Base-by-base conservation (phyloP, 768 basidiomycete species). In the Pleurotus tuber-regium region DNA sequence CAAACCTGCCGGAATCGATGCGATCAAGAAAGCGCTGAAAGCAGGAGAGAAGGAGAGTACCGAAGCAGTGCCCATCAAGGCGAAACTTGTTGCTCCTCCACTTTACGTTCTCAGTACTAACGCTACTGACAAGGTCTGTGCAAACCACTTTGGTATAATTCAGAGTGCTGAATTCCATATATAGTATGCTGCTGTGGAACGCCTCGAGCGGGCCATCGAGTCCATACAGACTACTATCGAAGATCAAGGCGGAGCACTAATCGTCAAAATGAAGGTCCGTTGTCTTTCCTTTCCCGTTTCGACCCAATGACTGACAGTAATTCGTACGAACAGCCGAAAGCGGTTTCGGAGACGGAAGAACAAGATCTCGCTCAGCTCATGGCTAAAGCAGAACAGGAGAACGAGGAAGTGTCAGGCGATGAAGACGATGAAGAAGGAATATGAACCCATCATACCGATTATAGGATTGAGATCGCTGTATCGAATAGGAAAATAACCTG, bases 261-360 rank as follows among this genome's bases (percentile, higher is more conserved):
- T 89, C 26, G 87, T 99, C 30, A 98, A 98, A 77, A 98, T 99
- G 95, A 95, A 92, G 84, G 94, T 90, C 54, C 39, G 71, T 26
- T 31, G 19, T 54, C 29, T 14, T 35, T 21, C n/a, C 8, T 25
- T 14, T 23, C 19, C 55, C 41, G 14, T 35, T 41, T 35, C n/a
- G 7, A 30, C 18, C 25, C 21, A 19, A 30, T 9, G 19, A 12
- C 26, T 52, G 9, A 33, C 21, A 44, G 43, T 54, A 16, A 9
- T 10, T 2, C n/a, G 38, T 21, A 16, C 3, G 1, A 55, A 25
- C 59, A 97, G 93, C 97, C 97, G 54, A 98, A 98, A 77, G 93
- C 96, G 2, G 89, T 99, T 30, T 94, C 92, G 21, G 97, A 98
- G 68, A 91, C 90, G 4, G 97, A 99, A 71, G 97, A 99, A 68